Evolutionary conservation across 2,329 filamentous ascomycete genomes (phyloP), one percentile per base, ranked within the genome.

Genomic region (Colletotrichum destructivum): DNA sequence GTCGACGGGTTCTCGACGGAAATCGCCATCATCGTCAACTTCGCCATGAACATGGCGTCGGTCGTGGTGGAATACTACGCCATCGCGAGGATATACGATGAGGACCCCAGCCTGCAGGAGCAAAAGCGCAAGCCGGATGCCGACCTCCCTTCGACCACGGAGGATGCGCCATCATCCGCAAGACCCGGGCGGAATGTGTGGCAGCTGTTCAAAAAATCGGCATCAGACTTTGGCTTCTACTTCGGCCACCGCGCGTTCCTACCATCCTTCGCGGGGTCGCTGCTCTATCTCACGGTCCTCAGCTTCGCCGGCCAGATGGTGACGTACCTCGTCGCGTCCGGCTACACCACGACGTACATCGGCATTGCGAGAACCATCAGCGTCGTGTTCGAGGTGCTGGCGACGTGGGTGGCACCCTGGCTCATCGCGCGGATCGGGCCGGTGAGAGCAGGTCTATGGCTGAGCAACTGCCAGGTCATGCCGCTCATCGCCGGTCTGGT

Each of bases 401-500:
- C 89, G 0, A 91, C 89, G 0, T 89, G 86, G 82, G 75, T 86
- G 0, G 87, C 85, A 0, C 89, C 89, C 0, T 77, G 79, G 52
- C 77, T 89, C 8, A 88, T 88, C 82, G 75, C 74, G 2, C 78
- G 78, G 16, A 83, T 89, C 21, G 87, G 88, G 0, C 80, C 84
- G 0, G 82, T 91, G 4, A 82, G 91, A 18, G 84, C 87, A 0
- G 91, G 91, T 0, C 82, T 93, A 2, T 93, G 91, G 92, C 89
- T 88, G 73, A 76, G 91, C 35, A 89, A 86, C 65, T 91, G 89
- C 86, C 90, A 93, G 75, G 82, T 90, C 13, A 49, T 84, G 4
- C 89, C 86, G 72, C 79, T 89, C 18, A 81, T 81, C 1, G 82
- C 74, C 0, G 85, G 81, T 0, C 77, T 83, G 1, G 72, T 75